Evolutionary conservation across 2,329 filamentous ascomycete species (phyloP), one percentile per base, ranked within the genome.

Genomic region (Teratosphaeria destructans): DNA sequence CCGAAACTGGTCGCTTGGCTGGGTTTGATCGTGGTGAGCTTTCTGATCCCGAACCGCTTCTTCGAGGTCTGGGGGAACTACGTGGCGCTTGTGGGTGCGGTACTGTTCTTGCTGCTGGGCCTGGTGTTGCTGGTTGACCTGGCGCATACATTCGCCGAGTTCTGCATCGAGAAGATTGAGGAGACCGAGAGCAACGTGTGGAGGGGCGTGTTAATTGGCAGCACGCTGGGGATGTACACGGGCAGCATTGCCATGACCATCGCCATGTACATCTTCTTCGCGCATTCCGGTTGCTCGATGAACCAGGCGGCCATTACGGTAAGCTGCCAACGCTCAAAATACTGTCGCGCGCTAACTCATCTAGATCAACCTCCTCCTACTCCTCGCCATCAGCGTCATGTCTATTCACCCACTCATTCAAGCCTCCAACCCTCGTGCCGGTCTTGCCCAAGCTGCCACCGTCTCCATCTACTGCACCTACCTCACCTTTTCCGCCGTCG

Each of bases 391-490:
- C 62, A 95, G 91, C 0, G 81, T 86, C 65, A 81, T 96, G 35
- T 96, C 93, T 0, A 87, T 99, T 62, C 92, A 97, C 71, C 92
- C 94, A 1, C 83, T 83, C 1, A 85, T 99, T 14, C 94, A 99
- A 74, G 90, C 92, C 70, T 87, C 87, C 72, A 99, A 99, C 74
- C 85, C 92, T 55, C 91, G 93, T 71, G 94, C 94, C 52, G 94
- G 94, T 55, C 82, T 99, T 61, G 94, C 94, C n/a, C 94, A 99
- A 73, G 91, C 92, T 52, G 93, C 94, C 63, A 96, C 97, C 84
- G 94, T 99, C 53, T 90, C 92, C 19, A 84, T 96, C 60, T 99
- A 99, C 80, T 99, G 94, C 83, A 97, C 94, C 52, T 99, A 99
- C 72, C 84, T 99, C 59, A 99, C 94, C 66, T 90, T 99, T 85